Percentiles rank a stretch among this genome's conserved stretches.
phyloP scores from a whole-genome alignment of 768 basidiomycete genomes.

The Lentinus tigrinus region DNA sequence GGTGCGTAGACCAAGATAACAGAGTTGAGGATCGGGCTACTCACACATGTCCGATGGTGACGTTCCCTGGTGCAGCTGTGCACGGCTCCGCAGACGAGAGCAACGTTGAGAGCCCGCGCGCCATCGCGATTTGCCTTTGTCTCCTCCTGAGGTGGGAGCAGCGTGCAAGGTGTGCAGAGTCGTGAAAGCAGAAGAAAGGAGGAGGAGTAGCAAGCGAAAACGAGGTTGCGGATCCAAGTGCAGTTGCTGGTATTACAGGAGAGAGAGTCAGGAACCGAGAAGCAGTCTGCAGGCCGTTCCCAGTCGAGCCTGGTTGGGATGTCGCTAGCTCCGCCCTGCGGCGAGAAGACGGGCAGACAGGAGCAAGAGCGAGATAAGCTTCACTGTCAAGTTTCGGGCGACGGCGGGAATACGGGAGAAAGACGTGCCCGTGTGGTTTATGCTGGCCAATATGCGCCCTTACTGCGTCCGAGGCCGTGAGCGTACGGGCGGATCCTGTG shows the following conservation, averaged over 20 bases:
- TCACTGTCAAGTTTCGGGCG: neutral
- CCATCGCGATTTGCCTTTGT: slow-evolving; percentile 16
- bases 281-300: too few relatives aligned
- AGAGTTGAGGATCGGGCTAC: neutral
- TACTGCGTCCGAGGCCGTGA: slow-evolving; percentile 1
- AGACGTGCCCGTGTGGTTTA: neutral
- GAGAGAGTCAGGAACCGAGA: neutral
- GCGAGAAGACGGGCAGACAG: neutral
- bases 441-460: neutral
- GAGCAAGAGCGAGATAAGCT: slow-evolving; percentile 6
- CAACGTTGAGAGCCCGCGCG: slow-evolving; percentile 23
- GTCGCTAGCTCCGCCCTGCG: neutral
- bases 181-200: neutral
- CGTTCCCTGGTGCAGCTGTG: slow-evolving; percentile 24
- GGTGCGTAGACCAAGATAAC: neutral
- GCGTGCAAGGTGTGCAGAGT: neutral
- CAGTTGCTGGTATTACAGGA: neutral
- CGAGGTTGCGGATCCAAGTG: neutral
- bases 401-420: neutral
- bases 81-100: slow-evolving; percentile 24
- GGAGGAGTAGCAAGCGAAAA: neutral
- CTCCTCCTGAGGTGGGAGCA: too few relatives aligned
- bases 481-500: slow-evolving; percentile 16
- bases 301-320: neutral
- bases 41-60: slow-evolving; percentile 65